Percentiles rank a stretch among this genome's conserved stretches.
Conservation (phyloP, 1,284 basidiomycete species). For the Tilletia horrida region DNA sequence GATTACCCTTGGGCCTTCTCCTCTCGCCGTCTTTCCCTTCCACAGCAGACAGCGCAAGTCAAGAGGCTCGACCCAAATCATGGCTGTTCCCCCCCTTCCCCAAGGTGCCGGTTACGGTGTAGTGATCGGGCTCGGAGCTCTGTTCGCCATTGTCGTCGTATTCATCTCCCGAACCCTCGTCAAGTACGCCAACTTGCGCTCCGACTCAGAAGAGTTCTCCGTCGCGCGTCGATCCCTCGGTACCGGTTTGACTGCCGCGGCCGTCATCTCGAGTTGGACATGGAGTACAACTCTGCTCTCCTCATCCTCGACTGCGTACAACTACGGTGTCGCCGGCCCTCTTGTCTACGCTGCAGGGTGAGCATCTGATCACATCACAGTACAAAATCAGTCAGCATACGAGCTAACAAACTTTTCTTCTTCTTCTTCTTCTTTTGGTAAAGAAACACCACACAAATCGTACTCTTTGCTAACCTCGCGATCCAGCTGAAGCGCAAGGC, state of each 20-base stretch:
- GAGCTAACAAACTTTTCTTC: too few relatives aligned
- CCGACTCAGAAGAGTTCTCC: slow-evolving; percentile 28
- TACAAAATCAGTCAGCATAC: slow-evolving; percentile 32
- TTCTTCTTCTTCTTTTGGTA: background rate
- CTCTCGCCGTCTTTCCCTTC: background rate
- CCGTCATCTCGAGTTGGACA: slow-evolving; percentile 21
- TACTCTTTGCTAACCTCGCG: slow-evolving; percentile 44
- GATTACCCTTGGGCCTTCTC: background rate
- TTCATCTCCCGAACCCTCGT: slow-evolving; percentile 24
- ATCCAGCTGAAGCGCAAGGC: slow-evolving; percentile 45
- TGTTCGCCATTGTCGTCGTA: slow-evolving; percentile 46
- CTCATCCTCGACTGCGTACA: slow-evolving; percentile 40
- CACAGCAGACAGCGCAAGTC: background rate
- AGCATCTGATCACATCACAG: too few relatives aligned
- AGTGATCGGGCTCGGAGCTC: slow-evolving; percentile 46
- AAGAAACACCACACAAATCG: slow-evolving; percentile 27
- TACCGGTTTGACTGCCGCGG: slow-evolving; percentile 18
- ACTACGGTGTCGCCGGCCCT: slow-evolving; percentile 44
- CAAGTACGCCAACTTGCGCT: slow-evolving; percentile 22
- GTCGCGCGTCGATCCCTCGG: slow-evolving; percentile 22
- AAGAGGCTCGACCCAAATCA: background rate
- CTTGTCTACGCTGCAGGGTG: slow-evolving; percentile 41
- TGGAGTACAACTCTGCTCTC: slow-evolving; percentile 22
- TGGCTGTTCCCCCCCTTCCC: slow-evolving; percentile 8
- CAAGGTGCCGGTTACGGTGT: slow-evolving; percentile 31